Evolutionary conservation across 2,329 filamentous ascomycete species (phyloP).

Genomic region (Calcarisporium arbuscula): DNA sequence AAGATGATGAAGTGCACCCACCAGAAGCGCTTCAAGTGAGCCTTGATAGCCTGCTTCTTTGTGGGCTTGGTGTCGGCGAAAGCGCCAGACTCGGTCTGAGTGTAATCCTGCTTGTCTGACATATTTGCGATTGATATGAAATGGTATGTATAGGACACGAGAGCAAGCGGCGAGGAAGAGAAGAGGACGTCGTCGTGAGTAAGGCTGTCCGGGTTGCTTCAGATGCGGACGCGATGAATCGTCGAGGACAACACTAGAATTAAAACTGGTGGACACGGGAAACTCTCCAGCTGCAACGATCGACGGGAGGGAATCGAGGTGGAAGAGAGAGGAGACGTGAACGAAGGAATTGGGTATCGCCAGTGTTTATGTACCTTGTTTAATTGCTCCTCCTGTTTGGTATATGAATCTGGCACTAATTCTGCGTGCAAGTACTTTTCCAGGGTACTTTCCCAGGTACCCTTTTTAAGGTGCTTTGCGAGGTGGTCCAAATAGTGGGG

Average conservation of each 20-base stretch:
- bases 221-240: no score
- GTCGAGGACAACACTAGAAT: no score
- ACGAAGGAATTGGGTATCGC: constrained; percentile 6
- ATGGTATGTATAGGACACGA: no score
- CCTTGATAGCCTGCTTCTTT: constrained; percentile 33
- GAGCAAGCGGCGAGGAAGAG: not conserved
- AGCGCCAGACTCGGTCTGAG: constrained; percentile 27
- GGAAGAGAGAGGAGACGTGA: not conserved
- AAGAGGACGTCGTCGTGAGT: not conserved
- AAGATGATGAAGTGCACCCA: constrained; percentile 52
- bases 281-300: constrained; percentile 3
- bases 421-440: no score
- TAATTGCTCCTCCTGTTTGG: no score
- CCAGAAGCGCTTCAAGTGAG: constrained; percentile 53
- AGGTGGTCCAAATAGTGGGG: no score
- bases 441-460: no score
- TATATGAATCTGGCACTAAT: no score
- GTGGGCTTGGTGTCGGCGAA: constrained; percentile 12
- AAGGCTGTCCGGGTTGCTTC: no score
- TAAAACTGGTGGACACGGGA: no score
- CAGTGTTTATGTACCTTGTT: constrained; percentile 8
- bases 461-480: no score
- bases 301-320: constrained; percentile 1
- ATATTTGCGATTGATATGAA: constrained; percentile 23
- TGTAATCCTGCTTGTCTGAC: constrained; percentile 30